Percentiles rank a stretch among this genome's conserved stretches.
Evolutionary conservation across 78 protist genomes (phyloP).

Genomic region (Dictyostelium brefeldianum): DNA sequence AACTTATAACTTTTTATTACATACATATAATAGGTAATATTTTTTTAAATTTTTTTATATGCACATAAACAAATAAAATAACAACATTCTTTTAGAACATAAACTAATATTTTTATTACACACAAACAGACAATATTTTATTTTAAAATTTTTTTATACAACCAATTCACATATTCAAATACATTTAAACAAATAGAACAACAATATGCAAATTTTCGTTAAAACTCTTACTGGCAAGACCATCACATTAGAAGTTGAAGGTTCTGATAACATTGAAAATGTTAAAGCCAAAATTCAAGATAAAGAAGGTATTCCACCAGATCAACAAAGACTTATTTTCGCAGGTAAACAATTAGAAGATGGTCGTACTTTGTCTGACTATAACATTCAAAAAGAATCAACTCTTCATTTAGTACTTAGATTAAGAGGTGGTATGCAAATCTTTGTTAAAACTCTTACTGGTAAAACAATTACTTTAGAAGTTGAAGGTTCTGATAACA

Average conservation of each 20-base stretch:
- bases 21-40: too few relatives aligned
- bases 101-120: too few relatives aligned
- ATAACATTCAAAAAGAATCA: constrained; percentile 99
- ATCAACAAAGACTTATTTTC: constrained; percentile 99
- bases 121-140: too few relatives aligned
- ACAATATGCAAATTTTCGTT: constrained; percentile 93
- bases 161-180: too few relatives aligned
- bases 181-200: too few relatives aligned
- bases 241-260: constrained; percentile 94
- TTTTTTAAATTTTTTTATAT: too few relatives aligned
- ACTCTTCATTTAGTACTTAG: constrained; percentile 97
- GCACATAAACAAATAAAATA: too few relatives aligned
- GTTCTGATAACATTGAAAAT: constrained; percentile 97
- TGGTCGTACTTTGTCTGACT: constrained; percentile 98
- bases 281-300: constrained; percentile 98
- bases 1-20: too few relatives aligned
- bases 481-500: constrained; percentile 97
- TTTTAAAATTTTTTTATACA: too few relatives aligned
- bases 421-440: constrained; percentile 93
- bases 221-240: constrained; percentile 94
- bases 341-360: constrained; percentile 99
- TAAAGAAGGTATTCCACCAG: constrained; percentile 99
- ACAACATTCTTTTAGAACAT: too few relatives aligned
- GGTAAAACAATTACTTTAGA: constrained; percentile 99
- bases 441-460: constrained; percentile 98